Conservation (phyloP, 148 eudicot genomes). For the Arctostaphylos glauca region DNA sequence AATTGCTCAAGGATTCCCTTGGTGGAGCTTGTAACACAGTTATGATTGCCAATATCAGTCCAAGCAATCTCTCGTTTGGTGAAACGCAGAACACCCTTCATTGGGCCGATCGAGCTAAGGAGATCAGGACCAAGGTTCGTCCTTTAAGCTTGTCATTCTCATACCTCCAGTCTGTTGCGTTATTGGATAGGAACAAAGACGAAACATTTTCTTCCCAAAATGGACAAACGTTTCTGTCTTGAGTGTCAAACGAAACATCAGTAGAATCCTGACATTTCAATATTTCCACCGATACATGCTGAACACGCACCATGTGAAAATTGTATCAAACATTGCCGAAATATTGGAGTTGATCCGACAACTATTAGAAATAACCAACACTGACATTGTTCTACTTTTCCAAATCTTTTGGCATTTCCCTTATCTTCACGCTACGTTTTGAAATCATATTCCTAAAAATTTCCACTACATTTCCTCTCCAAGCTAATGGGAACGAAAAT, state of each 20-base stretch:
- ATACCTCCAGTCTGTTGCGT: neutral
- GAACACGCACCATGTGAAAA: neutral
- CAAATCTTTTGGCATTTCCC: neutral
- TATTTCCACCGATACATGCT: neutral
- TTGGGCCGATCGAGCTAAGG: conserved; percentile 95
- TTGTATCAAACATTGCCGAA: neutral
- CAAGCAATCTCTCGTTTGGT: conserved; percentile 69
- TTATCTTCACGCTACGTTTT: neutral
- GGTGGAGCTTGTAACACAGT: conserved; percentile 92
- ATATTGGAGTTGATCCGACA: neutral
- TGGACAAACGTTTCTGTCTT: neutral
- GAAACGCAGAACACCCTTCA: conserved; percentile 95
- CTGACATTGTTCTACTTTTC: neutral
- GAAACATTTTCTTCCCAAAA: neutral
- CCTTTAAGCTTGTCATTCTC: conserved; percentile 1
- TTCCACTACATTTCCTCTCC: neutral
- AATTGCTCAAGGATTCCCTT: conserved; percentile 83
- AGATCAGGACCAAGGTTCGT: conserved; percentile 72
- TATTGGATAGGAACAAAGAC: neutral
- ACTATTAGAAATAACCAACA: neutral
- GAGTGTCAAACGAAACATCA: neutral
- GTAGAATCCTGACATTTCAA: neutral
- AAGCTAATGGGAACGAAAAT: neutral
- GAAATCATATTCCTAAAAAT: neutral
- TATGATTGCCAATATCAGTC: conserved; percentile 89